phyloP scores from a whole-genome alignment of 2,329 filamentous ascomycete species.

The Colletotrichum echinochloae region DNA sequence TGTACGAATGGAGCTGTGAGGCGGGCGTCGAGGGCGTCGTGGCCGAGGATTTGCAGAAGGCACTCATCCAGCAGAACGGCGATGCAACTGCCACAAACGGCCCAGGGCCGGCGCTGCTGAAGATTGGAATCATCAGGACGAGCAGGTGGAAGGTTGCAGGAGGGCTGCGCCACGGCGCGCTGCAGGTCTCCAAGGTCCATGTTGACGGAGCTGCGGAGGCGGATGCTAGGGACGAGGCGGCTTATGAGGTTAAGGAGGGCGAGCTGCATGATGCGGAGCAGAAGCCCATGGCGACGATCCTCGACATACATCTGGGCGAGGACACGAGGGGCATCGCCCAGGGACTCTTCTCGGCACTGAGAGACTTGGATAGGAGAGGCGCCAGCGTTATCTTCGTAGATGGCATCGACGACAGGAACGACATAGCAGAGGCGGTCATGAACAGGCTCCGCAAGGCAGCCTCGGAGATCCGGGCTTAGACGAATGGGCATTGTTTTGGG shows the following conservation, averaged over 20 bases:
- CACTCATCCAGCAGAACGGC: conserved; percentile 37
- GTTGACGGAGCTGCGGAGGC: conserved; percentile 43
- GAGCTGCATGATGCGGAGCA: conserved; percentile 51
- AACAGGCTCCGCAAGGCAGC: conserved; percentile 85
- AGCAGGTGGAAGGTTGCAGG: conserved; percentile 62
- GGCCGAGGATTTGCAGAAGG: conserved; percentile 49
- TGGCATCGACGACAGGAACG: conserved; percentile 82
- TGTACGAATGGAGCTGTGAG: conserved; percentile 74
- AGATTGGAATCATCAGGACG: conserved; percentile 68
- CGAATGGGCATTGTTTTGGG: conserved; percentile 4
- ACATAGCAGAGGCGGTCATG: conserved; percentile 89
- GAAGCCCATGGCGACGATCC: conserved; percentile 56
- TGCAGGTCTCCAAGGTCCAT: conserved; percentile 46
- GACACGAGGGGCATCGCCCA: conserved; percentile 82
- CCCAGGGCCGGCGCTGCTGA: conserved; percentile 42
- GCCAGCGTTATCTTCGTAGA: conserved; percentile 92
- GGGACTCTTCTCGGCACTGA: conserved; percentile 86
- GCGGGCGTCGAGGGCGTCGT: conserved; percentile 52
- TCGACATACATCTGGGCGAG: conserved; percentile 80
- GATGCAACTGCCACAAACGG: conserved; percentile 42
- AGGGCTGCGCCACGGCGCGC: conserved; percentile 51
- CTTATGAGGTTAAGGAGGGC: conserved; percentile 57
- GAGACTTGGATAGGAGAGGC: conserved; percentile 83
- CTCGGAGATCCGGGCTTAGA: conserved; percentile 66
- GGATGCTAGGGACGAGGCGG: conserved; percentile 46